A percentile compares a stretch with the other conserved stretches of the same genome.
Evolutionary conservation across 1,284 basidiomycete species (phyloP).

Genomic region (Fomes fomentarius): DNA sequence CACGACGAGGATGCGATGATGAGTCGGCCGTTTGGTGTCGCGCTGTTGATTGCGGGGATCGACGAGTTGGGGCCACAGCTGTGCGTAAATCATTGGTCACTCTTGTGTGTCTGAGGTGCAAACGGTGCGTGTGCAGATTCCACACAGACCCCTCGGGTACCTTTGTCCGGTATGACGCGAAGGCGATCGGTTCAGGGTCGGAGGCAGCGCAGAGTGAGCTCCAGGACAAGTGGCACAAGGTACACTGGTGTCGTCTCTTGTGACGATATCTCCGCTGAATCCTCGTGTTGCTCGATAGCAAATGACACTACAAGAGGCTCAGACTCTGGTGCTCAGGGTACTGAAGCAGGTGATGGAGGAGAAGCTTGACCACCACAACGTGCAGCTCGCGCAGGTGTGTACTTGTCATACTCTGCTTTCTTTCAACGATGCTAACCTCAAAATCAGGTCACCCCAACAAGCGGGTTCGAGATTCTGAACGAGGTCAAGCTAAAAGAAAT

Average conservation of each 20-base stretch:
- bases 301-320: constrained; percentile 92
- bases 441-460: constrained; percentile 68
- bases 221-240: constrained; percentile 98
- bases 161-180: constrained; percentile 96
- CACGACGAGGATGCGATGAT: constrained; percentile 99
- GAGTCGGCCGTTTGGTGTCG: constrained; percentile 99
- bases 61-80: constrained; percentile 97
- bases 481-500: constrained; percentile 78
- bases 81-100: constrained; percentile 47
- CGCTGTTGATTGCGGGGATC: constrained; percentile 94
- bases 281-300: constrained; percentile 53
- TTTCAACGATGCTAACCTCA: not conserved
- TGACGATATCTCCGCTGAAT: too few relatives aligned
- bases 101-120: not conserved
- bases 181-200: constrained; percentile 97
- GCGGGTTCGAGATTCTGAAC: constrained; percentile 85
- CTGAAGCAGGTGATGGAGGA: constrained; percentile 99
- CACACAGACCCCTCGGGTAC: constrained; percentile 99
- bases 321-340: constrained; percentile 85
- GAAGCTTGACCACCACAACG: constrained; percentile 97
- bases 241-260: constrained; percentile 39
- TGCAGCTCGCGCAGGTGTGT: constrained; percentile 91
- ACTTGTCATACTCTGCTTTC: not conserved
- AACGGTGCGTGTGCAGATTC: constrained; percentile 54
- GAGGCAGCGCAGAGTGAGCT: constrained; percentile 97